Conservation (phyloP, 257 asterid genomes). For the Solanum habrochaites region DNA sequence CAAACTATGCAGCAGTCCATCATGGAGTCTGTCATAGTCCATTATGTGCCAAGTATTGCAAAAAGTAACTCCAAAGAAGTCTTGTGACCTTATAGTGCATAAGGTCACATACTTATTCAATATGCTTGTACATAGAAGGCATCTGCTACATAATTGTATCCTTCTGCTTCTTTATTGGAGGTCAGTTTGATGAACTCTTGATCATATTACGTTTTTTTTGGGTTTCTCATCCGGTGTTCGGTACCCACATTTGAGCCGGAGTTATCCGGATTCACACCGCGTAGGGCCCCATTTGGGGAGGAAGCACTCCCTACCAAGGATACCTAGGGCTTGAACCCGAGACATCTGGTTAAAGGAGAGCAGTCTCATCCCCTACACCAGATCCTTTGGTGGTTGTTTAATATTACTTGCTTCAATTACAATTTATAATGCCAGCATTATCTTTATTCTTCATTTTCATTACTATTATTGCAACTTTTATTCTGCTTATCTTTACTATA, state of each 20-base stretch:
- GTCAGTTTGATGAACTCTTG: not conserved
- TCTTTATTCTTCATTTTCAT: not conserved
- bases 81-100: not conserved
- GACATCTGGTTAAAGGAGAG: not conserved
- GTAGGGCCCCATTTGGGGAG: not conserved
- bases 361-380: not conserved
- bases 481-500: not conserved
- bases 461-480: not conserved
- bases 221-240: not conserved
- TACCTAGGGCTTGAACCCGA: not conserved
- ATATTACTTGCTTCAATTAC: not conserved
- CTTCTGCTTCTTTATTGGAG: not conserved
- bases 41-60: not conserved
- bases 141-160: not conserved
- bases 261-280: not conserved
- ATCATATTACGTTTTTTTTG: not conserved
- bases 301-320: not conserved
- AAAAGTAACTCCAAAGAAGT: not conserved
- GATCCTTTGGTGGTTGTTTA: not conserved
- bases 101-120: not conserved
- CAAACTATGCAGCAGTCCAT: not conserved
- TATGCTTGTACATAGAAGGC: not conserved
- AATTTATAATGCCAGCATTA: not conserved
- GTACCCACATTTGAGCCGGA: not conserved
- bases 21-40: not conserved